phyloP scores from a whole-genome alignment of 805 yeast species.

The Wickerhamomyces queroliae region DNA sequence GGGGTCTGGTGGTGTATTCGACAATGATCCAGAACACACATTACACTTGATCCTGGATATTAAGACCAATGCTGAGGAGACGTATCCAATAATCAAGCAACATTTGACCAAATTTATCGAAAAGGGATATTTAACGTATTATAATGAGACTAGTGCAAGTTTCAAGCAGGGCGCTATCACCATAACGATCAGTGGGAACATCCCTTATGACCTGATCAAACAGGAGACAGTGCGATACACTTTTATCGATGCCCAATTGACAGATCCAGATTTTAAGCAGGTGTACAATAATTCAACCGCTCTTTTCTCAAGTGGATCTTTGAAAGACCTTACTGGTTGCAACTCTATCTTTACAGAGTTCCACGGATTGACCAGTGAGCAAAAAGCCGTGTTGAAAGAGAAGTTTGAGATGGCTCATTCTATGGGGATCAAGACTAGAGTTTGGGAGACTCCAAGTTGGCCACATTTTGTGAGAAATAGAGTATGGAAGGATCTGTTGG shows the following conservation, averaged over 20 bases:
- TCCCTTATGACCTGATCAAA: constrained; percentile 38
- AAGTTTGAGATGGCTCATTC: constrained; percentile 37
- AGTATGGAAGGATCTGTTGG: constrained; percentile 44
- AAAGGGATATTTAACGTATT: constrained; percentile 44
- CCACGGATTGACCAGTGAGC: constrained; percentile 27
- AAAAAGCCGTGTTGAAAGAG: constrained; percentile 24
- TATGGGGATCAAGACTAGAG: constrained; percentile 46
- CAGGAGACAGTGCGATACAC: constrained; percentile 5
- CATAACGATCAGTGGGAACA: constrained; percentile 60
- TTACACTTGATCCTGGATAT: constrained; percentile 60
- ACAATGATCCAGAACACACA: constrained; percentile 40
- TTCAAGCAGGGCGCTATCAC: constrained; percentile 50
- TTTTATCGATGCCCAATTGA: constrained; percentile 39
- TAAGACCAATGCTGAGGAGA: constrained; percentile 42
- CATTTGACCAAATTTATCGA: constrained; percentile 42
- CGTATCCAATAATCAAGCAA: constrained; percentile 39
- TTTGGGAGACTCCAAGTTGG: constrained; percentile 74
- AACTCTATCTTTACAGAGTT: constrained; percentile 3
- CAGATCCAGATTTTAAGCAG: constrained; percentile 12
- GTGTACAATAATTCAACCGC: constrained; percentile 19
- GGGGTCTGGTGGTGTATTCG: constrained; percentile 18
- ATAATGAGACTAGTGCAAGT: constrained; percentile 28
- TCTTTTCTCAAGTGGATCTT: constrained; percentile 38
- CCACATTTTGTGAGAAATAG: constrained; percentile 39
- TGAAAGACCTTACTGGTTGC: constrained; percentile 19